A percentile compares a stretch with the other conserved stretches of the same genome.
Evolutionary conservation across 768 basidiomycete species (phyloP).

Genomic region (Chlorophyllum brunneum): DNA sequence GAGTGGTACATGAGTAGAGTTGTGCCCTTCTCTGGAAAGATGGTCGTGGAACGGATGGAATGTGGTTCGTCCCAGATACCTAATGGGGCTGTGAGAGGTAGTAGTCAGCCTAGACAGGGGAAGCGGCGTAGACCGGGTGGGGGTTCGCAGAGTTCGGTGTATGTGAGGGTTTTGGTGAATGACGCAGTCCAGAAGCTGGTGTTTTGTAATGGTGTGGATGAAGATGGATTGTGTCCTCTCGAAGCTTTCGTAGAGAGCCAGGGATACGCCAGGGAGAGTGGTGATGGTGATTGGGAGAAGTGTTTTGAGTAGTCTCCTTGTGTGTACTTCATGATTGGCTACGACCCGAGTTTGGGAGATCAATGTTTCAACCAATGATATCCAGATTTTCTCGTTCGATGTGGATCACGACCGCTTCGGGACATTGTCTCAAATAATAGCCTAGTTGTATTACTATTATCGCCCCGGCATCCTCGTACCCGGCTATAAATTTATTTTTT

Average conservation of each 20-base stretch:
- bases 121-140: conserved; percentile 16
- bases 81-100: not conserved
- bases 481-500: no score
- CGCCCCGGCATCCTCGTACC: no score
- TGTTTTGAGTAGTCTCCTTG: conserved; percentile 39
- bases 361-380: no score
- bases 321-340: no score
- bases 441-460: no score
- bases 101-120: not conserved
- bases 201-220: conserved; percentile 49
- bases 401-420: no score
- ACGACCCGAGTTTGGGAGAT: no score
- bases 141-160: conserved; percentile 20
- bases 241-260: conserved; percentile 68
- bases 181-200: conserved; percentile 61
- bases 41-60: conserved; percentile 68
- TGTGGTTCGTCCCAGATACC: conserved; percentile 30
- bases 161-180: conserved; percentile 73
- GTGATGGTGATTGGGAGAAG: conserved; percentile 67
- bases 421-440: no score
- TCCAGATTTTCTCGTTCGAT: no score
- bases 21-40: conserved; percentile 71
- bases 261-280: conserved; percentile 59
- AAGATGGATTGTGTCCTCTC: conserved; percentile 60
- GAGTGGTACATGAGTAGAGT: conserved; percentile 55